phyloP scores from a whole-genome alignment of 2,329 filamentous ascomycete genomes.

The Aspergillus thermomutatus region DNA sequence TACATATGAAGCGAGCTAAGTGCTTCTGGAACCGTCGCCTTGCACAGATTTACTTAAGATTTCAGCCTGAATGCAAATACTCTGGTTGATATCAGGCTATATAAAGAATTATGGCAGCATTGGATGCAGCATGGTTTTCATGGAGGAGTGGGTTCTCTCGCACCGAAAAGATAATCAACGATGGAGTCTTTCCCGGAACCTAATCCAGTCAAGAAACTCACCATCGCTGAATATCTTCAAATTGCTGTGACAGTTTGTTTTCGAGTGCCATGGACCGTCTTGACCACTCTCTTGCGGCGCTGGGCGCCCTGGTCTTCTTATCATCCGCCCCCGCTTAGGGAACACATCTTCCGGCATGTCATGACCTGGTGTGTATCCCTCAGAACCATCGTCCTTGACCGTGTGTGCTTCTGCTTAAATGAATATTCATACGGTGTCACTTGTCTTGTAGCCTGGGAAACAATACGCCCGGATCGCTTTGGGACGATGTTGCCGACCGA shows the following conservation, averaged over 20 bases:
- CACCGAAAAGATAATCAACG: not conserved
- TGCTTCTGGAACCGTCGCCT: not conserved
- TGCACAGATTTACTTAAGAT: not conserved
- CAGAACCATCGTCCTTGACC: not conserved
- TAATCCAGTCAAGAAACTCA: slow-evolving; percentile 4
- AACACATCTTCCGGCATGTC: slow-evolving; percentile 15
- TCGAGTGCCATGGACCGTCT: slow-evolving; percentile 12
- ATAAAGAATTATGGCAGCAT: not conserved
- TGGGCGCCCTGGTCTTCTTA: slow-evolving; percentile 11
- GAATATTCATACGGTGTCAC: not conserved
- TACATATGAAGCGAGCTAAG: not conserved
- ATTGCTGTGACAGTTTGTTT: slow-evolving; percentile 8
- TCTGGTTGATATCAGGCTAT: not conserved
- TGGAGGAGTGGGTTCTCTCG: not conserved
- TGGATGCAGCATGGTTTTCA: not conserved
- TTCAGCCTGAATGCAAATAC: not conserved
- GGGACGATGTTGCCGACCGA: slow-evolving; percentile 3
- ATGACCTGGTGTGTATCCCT: slow-evolving; percentile 13
- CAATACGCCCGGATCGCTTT: slow-evolving; percentile 8
- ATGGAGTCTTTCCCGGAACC: slow-evolving; percentile 7
- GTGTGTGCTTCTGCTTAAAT: not conserved
- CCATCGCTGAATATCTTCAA: slow-evolving; percentile 2
- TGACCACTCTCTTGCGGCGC: slow-evolving; percentile 10
- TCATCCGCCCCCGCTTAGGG: slow-evolving; percentile 10
- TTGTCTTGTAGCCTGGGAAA: slow-evolving; percentile 9